Conservation (phyloP, 1,284 basidiomycete genomes). For the Sporisorium iseilematis-ciliati region DNA sequence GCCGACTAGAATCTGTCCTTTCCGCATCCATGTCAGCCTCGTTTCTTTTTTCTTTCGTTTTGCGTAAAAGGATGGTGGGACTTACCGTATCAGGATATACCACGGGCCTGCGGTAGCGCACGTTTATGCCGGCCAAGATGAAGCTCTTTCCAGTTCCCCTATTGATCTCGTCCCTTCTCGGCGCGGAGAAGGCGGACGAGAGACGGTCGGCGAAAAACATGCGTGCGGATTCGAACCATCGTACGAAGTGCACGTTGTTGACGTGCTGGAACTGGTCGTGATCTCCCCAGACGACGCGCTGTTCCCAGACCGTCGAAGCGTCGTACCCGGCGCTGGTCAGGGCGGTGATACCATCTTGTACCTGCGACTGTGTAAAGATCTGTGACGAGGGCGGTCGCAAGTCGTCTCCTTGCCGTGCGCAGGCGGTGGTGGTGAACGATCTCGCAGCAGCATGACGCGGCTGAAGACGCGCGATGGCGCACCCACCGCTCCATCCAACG, state of each 20-base stretch:
- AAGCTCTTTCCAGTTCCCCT: conserved; percentile 53
- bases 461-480: too few relatives aligned
- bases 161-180: conserved; percentile 42
- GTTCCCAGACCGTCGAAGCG: conserved; percentile 31
- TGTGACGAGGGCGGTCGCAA: conserved; percentile 19
- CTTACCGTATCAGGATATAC: conserved; percentile 55
- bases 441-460: too few relatives aligned
- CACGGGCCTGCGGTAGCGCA: conserved; percentile 61
- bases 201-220: conserved; percentile 51
- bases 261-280: conserved; percentile 63
- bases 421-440: neutral
- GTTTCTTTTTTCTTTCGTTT: too few relatives aligned
- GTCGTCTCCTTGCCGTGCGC: neutral
- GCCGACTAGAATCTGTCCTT: conserved; percentile 45
- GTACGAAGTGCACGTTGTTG: conserved; percentile 64
- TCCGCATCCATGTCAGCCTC: neutral
- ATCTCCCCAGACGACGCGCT: conserved; percentile 58
- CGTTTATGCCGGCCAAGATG: conserved; percentile 58
- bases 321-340: conserved; percentile 31
- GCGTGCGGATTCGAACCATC: conserved; percentile 60
- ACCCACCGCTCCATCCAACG: too few relatives aligned
- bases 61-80: neutral
- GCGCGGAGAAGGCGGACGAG: conserved; percentile 9
- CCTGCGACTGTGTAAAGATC: conserved; percentile 9
- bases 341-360: conserved; percentile 12